Evolutionary conservation across 2,329 filamentous ascomycete genomes (phyloP), one percentile per base, ranked within the genome.

Genomic region (Talaromyces sp.): DNA sequence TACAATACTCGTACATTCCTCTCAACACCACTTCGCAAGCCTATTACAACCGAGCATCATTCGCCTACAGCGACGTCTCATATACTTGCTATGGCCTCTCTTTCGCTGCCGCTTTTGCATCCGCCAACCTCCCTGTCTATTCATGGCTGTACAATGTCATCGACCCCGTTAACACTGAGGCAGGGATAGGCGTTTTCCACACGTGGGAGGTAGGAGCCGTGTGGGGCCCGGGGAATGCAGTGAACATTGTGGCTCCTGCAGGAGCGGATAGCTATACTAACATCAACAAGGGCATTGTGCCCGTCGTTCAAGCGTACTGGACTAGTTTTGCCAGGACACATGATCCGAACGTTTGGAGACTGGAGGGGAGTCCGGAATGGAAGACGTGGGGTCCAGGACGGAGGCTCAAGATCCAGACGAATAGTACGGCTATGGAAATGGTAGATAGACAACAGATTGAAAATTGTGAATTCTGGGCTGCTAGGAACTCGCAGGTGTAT

Each of bases 291-390:
- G 46, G 11, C 10, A n/a, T 37, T n/a, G n/a, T n/a, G n/a, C 37
- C 37, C 37, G 37, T 40, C 37, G n/a, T n/a, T n/a, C n/a, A n/a
- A n/a, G n/a, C n/a, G n/a, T n/a, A n/a, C n/a, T n/a, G n/a, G n/a
- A n/a, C n/a, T n/a, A n/a, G n/a, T n/a, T n/a, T n/a, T n/a, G n/a
- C n/a, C n/a, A n/a, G n/a, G n/a, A 15, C 37, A 40, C 37, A 40
- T 40, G 37, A 91, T 69, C 89, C 88, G 0, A 91, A 91, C 67
- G 75, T 63, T n/a, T 71, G 78, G 57, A 77, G 81, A 10, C 61
- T 70, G 51, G 39, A 62, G 0, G 78, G 76, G 0, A 75, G 75
- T 45, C 81, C 82, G 3, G 70, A 70, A 56, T 87, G 84, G 84
- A 69, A 74, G 62, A 68, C 37, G 37, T 40, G 37, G 37, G 37